Percentiles rank a stretch among this genome's conserved stretches.
phyloP scores from a whole-genome alignment of 306 rosid species.

The Medicago truncatula region MtrunA17r5.0-ANR NC_053046.1:12986001-12986500 shows the following conservation, averaged over 20 bases:
- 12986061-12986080: slow-evolving; percentile 48
- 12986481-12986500: too few relatives aligned
- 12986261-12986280: background rate
- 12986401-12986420: background rate
- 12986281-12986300: background rate
- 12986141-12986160: background rate
- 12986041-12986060: slow-evolving; percentile 38
- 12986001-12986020: slow-evolving; percentile 56
- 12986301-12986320: background rate
- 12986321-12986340: background rate
- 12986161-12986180: background rate
- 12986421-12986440: too few relatives aligned
- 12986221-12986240: background rate
- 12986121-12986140: slow-evolving; percentile 6
- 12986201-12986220: slow-evolving; percentile 20
- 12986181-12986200: slow-evolving; percentile 12
- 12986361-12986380: background rate
- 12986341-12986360: background rate
- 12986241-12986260: background rate
- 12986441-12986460: too few relatives aligned
- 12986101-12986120: slow-evolving; percentile 35
- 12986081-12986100: slow-evolving; percentile 40
- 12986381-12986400: too few relatives aligned
- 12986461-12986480: too few relatives aligned
- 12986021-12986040: slow-evolving; percentile 31